Evolutionary conservation across 495 filamentous ascomycete species (phyloP).

Genomic region (Alectoria sarmentosa): DNA sequence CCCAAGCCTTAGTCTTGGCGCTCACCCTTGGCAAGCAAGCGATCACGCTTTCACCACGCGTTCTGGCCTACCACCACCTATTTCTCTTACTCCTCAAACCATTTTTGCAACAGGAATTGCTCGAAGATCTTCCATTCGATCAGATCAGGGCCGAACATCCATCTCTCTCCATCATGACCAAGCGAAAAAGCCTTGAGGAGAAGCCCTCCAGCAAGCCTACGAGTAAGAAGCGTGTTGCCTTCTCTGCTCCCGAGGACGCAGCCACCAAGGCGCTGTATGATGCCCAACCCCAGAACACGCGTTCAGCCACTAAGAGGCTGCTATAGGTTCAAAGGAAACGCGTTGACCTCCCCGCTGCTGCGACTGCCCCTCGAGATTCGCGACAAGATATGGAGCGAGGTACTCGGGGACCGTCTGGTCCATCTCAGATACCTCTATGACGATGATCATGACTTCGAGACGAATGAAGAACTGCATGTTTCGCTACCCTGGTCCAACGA

Average conservation of each 20-base stretch:
- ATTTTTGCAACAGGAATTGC: not conserved
- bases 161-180: not conserved
- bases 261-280: not conserved
- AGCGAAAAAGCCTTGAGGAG: not conserved
- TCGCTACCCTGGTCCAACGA: not conserved
- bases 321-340: not conserved
- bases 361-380: conserved; percentile 12
- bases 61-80: too few species aligned
- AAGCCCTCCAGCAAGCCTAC: not conserved
- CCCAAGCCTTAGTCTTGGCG: too few species aligned
- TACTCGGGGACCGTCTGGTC: conserved; percentile 4
- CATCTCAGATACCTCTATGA: conserved; percentile 1
- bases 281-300: not conserved
- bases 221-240: conserved; percentile 3
- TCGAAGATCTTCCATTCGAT: not conserved
- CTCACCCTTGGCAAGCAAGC: too few species aligned
- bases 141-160: not conserved
- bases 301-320: not conserved
- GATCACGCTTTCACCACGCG: too few species aligned
- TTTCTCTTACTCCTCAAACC: too few species aligned
- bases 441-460: not conserved
- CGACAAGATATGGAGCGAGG: conserved; percentile 12
- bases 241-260: conserved; percentile 3
- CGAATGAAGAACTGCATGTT: not conserved
- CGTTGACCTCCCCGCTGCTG: conserved; percentile 6